Evolutionary conservation across 192 early-diverging fungal genomes (phyloP).

Genomic region (Entomortierella parvispora): DNA sequence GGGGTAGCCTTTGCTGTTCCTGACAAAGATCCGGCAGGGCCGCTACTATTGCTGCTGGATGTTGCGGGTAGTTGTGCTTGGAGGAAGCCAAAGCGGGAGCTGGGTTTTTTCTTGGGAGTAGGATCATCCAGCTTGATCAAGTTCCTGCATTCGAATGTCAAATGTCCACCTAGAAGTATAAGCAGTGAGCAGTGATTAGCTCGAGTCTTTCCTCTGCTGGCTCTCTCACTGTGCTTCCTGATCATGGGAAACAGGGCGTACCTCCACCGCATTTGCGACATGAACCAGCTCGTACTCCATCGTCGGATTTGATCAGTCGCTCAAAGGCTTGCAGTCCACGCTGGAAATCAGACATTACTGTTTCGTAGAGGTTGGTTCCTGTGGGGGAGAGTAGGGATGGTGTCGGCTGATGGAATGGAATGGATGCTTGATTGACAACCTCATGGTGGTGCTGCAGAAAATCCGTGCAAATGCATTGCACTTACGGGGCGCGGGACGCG

Average conservation of each 20-base stretch:
- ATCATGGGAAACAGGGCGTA: background rate
- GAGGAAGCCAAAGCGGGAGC: constrained; percentile 35
- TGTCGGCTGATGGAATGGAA: too few species aligned
- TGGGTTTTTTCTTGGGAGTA: constrained; percentile 21
- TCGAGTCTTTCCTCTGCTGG: too few species aligned
- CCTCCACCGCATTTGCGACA: constrained; percentile 50
- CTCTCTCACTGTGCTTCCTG: background rate
- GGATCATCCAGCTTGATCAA: constrained; percentile 37
- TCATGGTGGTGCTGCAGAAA: too few species aligned
- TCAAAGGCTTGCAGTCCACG: constrained; percentile 45
- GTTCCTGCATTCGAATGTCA: constrained; percentile 47
- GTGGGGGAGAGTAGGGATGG: too few species aligned
- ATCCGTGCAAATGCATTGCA: too few species aligned
- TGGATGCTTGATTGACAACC: too few species aligned
- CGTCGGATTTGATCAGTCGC: constrained; percentile 43
- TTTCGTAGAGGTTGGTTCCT: too few species aligned
- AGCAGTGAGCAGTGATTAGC: too few species aligned
- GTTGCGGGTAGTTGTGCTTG: constrained; percentile 6
- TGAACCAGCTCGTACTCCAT: constrained; percentile 37
- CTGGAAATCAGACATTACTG: constrained; percentile 33
- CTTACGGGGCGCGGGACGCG: too few species aligned
- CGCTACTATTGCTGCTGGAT: background rate
- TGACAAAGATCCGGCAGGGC: background rate
- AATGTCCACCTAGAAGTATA: constrained; percentile 42
- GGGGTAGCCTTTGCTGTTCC: background rate